Percentiles rank a stretch among this genome's conserved stretches.
These are phyloP conservation scores for Elongisporangium anandrum DNA, from an alignment of 352 stramenopile genomes.

Conservation along the genomic window DNA sequence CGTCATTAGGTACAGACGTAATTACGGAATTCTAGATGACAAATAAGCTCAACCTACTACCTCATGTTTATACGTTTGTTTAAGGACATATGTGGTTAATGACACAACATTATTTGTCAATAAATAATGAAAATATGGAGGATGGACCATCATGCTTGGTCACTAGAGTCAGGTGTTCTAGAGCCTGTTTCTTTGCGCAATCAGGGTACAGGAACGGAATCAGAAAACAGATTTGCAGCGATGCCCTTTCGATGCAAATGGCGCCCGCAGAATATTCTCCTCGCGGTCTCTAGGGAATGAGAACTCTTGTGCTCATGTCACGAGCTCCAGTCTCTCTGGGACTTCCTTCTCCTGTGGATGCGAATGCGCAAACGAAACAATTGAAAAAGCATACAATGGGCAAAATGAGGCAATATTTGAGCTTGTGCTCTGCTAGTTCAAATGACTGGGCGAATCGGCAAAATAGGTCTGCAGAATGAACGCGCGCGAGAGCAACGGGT, in stretches of 20 bases:
- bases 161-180: background rate
- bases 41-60: background rate
- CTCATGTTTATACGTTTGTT: background rate
- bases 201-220: background rate
- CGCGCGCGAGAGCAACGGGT: constrained; percentile 97
- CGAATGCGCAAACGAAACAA: background rate
- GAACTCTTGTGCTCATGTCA: background rate
- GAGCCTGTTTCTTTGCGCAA: background rate
- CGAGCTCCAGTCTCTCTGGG: background rate
- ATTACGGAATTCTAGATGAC: background rate
- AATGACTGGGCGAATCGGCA: constrained; percentile 75
- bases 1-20: background rate
- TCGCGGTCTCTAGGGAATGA: background rate
- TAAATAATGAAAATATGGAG: background rate
- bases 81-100: background rate
- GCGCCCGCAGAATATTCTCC: background rate
- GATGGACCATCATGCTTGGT: background rate
- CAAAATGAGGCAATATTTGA: background rate
- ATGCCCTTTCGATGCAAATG: background rate
- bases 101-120: background rate
- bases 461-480: constrained; percentile 94
- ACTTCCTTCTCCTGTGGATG: background rate
- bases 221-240: background rate
- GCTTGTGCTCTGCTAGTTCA: constrained; percentile 24
- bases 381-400: background rate